Conservation (phyloP, 352 stramenopile species). For the Pythium coloratum region DNA sequence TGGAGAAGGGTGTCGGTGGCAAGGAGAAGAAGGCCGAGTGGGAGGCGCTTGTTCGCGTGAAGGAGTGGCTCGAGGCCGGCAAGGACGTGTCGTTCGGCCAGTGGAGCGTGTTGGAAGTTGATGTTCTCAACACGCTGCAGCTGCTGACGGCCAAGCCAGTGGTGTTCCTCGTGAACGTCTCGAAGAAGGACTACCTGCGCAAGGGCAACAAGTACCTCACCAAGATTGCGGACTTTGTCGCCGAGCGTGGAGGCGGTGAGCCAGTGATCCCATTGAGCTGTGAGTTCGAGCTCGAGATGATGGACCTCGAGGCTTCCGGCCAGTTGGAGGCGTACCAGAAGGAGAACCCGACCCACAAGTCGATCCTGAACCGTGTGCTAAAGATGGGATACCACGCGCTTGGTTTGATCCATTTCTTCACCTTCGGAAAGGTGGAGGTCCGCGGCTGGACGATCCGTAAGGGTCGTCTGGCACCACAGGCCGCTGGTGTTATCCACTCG, state of each 20-base stretch:
- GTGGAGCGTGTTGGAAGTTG: constrained; percentile 88
- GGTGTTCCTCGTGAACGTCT: constrained; percentile 99
- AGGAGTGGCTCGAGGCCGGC: constrained; percentile 78
- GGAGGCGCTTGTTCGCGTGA: constrained; percentile 80
- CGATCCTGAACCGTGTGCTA: constrained; percentile 96
- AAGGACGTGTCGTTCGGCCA: constrained; percentile 92
- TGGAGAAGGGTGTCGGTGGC: constrained; percentile 85
- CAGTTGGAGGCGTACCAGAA: constrained; percentile 72
- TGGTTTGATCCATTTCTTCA: constrained; percentile 99
- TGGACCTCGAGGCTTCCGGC: constrained; percentile 68
- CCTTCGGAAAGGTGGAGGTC: constrained; percentile 98
- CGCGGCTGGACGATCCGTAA: constrained; percentile 99
- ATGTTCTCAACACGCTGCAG: constrained; percentile 92
- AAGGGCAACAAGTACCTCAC: constrained; percentile 98
- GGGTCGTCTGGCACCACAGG: constrained; percentile 95
- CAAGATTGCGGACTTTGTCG: constrained; percentile 97
- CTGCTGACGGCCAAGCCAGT: constrained; percentile 93
- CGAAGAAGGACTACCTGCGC: constrained; percentile 97
- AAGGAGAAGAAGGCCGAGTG: constrained; percentile 97
- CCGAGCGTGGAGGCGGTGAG: constrained; percentile 94
- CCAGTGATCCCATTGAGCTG: constrained; percentile 88
- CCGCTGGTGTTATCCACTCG: constrained; percentile 98
- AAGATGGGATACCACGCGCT: constrained; percentile 97
- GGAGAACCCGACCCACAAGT: constrained; percentile 88
- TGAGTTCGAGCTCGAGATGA: constrained; percentile 95